These are phyloP conservation scores for Penicillium dipodomyicola DNA, from an alignment of 495 filamentous ascomycete genomes.

Conservation along the genomic window DNA sequence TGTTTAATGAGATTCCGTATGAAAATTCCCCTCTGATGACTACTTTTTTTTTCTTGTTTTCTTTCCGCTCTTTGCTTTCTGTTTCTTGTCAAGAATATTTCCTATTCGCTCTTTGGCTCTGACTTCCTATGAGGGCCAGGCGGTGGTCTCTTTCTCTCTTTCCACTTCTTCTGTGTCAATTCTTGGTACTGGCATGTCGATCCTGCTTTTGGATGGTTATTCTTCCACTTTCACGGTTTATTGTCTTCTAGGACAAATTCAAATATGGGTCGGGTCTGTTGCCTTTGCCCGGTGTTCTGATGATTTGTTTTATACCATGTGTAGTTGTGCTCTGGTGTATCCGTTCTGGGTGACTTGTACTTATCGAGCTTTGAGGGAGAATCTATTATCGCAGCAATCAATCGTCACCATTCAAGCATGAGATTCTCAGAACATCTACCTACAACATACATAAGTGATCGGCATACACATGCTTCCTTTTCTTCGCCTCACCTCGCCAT, in stretches of 20 bases:
- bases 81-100: background rate
- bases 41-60: slow-evolving; percentile 16
- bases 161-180: slow-evolving; percentile 2
- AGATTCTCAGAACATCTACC: background rate
- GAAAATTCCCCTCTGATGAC: slow-evolving; percentile 20
- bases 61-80: slow-evolving; percentile 1
- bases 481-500: slow-evolving; percentile 8
- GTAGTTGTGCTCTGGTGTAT: background rate
- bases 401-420: background rate
- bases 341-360: background rate
- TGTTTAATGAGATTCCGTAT: slow-evolving; percentile 26
- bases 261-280: slow-evolving; percentile 3
- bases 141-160: background rate
- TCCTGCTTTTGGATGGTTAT: background rate
- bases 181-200: background rate
- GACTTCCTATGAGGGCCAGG: background rate
- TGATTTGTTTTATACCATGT: background rate
- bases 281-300: background rate
- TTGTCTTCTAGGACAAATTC: slow-evolving; percentile 1
- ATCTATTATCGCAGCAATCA: background rate
- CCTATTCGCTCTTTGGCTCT: background rate
- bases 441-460: background rate
- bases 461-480: slow-evolving; percentile 1
- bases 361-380: background rate
- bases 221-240: background rate